Evolutionary conservation across 2,329 filamentous ascomycete genomes (phyloP).

Genomic region (Cladosporium sp.): DNA sequence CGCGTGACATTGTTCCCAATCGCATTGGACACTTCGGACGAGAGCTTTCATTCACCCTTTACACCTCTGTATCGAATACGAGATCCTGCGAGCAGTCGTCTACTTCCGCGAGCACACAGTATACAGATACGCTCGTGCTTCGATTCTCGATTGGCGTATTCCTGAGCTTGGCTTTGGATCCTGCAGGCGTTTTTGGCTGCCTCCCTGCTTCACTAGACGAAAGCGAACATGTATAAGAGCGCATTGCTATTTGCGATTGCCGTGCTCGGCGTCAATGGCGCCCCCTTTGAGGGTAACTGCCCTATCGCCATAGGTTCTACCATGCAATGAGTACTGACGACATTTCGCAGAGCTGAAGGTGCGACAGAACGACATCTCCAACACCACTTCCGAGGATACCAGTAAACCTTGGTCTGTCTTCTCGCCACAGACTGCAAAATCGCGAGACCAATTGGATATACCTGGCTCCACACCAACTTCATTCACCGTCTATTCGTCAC

Average conservation of each 20-base stretch:
- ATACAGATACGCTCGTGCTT: not conserved
- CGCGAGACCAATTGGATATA: not conserved
- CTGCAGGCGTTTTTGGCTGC: slow-evolving; percentile 2
- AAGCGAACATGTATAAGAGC: not conserved
- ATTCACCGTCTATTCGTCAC: not conserved
- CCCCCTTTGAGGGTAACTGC: not conserved
- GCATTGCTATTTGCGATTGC: not conserved
- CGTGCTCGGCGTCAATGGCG: not conserved
- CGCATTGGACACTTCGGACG: not conserved
- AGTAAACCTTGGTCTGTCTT: not conserved
- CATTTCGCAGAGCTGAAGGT: not conserved
- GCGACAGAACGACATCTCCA: slow-evolving; percentile 6
- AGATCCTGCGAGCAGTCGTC: not conserved
- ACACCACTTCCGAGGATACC: not conserved
- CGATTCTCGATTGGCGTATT: not conserved
- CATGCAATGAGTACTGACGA: not conserved
- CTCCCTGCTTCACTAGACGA: not conserved
- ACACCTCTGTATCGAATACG: not conserved
- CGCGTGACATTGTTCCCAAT: not conserved
- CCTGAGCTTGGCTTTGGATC: not conserved
- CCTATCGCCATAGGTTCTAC: not conserved
- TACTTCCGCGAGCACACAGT: not conserved
- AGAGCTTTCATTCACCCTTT: not conserved
- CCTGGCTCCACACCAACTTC: not conserved
- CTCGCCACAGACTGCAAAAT: not conserved